A percentile compares a stretch with the other conserved stretches of the same genome.
phyloP scores from a whole-genome alignment of 73 alveolate species.

The Tetrahymena elliotti region DNA sequence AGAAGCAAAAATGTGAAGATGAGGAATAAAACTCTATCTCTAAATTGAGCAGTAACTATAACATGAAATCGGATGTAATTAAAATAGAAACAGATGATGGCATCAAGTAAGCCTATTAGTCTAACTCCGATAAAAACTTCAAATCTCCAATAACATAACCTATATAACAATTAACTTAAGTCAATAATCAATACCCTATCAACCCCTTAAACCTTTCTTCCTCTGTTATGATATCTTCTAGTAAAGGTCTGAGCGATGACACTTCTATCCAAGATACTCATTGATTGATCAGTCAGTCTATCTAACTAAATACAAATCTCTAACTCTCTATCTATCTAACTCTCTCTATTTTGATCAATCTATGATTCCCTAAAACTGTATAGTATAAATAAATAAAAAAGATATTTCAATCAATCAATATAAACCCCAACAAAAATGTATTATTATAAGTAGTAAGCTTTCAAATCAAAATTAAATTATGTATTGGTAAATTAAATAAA shows the following conservation, averaged over 20 bases:
- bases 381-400: background rate
- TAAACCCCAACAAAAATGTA: background rate
- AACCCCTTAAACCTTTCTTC: background rate
- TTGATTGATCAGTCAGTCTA: background rate
- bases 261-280: background rate
- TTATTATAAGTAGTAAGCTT: background rate
- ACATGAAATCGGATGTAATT: background rate
- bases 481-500: background rate
- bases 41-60: background rate
- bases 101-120: background rate
- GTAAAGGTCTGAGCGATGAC: background rate
- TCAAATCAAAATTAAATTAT: background rate
- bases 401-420: background rate
- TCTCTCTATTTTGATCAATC: too few relatives aligned
- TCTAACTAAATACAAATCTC: too few relatives aligned
- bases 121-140: background rate
- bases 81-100: background rate
- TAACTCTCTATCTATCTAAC: too few relatives aligned
- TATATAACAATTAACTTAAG: background rate
- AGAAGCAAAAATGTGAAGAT: background rate
- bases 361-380: too few relatives aligned
- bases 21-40: background rate
- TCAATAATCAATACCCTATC: background rate
- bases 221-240: background rate
- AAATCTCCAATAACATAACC: background rate